Evolutionary conservation across 208 protist genomes (phyloP).

Genomic region (Leishmania arabica): DNA sequence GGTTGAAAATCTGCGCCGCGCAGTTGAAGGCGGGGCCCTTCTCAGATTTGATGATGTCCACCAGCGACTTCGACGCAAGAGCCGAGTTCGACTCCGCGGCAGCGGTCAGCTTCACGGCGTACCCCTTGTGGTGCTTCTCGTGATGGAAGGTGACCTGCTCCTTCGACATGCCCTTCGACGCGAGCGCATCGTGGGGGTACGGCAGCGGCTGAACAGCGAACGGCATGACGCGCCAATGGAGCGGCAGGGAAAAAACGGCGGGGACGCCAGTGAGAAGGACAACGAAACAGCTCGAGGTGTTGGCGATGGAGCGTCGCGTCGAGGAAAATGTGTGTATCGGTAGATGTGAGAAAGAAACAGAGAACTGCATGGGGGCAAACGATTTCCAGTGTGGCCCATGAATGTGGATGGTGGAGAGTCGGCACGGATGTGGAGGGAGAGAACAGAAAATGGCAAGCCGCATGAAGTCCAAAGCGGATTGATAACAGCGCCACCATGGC

Average conservation of each 20-base stretch:
- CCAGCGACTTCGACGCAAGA: conserved; percentile 69
- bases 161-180: conserved; percentile 82
- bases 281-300: conserved; percentile 11
- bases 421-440: not conserved
- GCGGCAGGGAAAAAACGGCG: conserved; percentile 88
- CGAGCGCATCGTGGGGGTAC: conserved; percentile 75
- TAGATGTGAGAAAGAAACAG: not conserved
- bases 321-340: not conserved
- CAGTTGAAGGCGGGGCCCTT: conserved; percentile 92
- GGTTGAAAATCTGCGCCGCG: conserved; percentile 94
- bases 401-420: not conserved
- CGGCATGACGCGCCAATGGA: conserved; percentile 71
- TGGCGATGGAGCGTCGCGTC: not conserved
- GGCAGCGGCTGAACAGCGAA: conserved; percentile 83
- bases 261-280: conserved; percentile 7
- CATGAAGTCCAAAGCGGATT: not conserved
- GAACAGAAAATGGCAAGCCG: not conserved
- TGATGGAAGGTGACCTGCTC: conserved; percentile 92
- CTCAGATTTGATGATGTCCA: conserved; percentile 82
- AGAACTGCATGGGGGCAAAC: not conserved
- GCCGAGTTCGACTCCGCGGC: conserved; percentile 61
- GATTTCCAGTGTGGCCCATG: not conserved
- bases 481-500: not conserved
- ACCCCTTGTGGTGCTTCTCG: conserved; percentile 93
- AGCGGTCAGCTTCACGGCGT: conserved; percentile 91